Percentiles rank a stretch among this genome's conserved stretches.
phyloP scores from a whole-genome alignment of 257 asterid genomes.

The Galeopsis tetrahit region DNA sequence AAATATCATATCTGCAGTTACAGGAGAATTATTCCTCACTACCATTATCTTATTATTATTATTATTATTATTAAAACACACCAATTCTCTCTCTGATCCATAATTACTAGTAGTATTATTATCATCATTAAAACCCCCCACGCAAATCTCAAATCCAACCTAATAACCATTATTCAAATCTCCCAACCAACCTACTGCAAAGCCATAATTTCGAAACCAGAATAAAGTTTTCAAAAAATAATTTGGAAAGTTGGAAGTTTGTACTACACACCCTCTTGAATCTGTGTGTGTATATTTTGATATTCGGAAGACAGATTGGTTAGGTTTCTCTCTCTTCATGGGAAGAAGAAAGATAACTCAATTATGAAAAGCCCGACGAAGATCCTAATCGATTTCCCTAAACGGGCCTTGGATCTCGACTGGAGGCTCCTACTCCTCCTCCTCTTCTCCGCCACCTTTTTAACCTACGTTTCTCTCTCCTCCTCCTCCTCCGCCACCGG shows the following conservation, averaged over 20 bases:
- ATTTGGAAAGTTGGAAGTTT: conserved; percentile 4
- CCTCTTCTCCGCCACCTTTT: conserved; percentile 54
- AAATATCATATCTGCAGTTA: neutral
- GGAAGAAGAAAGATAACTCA: conserved; percentile 26
- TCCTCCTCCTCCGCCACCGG: conserved; percentile 42
- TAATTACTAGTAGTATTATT: neutral
- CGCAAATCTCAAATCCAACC: conserved; percentile 12
- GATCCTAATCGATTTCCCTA: conserved; percentile 49
- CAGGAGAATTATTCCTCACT: neutral
- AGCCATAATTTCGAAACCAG: neutral
- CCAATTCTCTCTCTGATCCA: neutral
- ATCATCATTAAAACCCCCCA: conserved; percentile 29
- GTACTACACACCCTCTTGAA: conserved; percentile 11
- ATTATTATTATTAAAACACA: too few species aligned
- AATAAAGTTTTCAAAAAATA: neutral
- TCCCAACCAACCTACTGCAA: conserved; percentile 19
- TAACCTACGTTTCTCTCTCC: conserved; percentile 53
- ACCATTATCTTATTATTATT: neutral
- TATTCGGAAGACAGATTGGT: neutral
- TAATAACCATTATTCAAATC: conserved; percentile 15
- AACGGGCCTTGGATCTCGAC: conserved; percentile 62
- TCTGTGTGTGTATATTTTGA: neutral
- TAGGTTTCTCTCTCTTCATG: conserved; percentile 26
- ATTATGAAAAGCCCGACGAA: conserved; percentile 50
- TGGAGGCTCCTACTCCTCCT: conserved; percentile 57